Evolutionary conservation across 75 land plant species (phyloP).

Genomic region (Larix kaempferi): DNA sequence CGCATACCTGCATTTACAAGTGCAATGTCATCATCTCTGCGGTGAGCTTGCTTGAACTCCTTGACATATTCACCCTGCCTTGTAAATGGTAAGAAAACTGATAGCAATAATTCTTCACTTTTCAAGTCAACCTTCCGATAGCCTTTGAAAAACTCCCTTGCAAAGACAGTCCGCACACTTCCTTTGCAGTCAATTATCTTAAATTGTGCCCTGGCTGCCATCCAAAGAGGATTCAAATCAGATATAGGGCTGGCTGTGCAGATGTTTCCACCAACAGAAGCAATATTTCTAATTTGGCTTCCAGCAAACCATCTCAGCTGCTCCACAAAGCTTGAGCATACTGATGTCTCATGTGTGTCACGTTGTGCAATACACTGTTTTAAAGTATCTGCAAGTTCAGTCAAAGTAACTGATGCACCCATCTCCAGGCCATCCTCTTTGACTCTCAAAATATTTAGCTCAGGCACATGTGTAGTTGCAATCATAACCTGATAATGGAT

Average conservation of each 20-base stretch:
- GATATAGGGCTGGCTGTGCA: conserved; percentile 99
- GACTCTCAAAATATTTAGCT: conserved; percentile 60
- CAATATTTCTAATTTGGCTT: conserved; percentile 84
- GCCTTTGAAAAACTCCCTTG: conserved; percentile 78
- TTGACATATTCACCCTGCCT: conserved; percentile 83
- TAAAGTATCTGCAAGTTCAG: conserved; percentile 52
- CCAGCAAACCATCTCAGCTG: conserved; percentile 99
- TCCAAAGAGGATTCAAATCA: conserved; percentile 97
- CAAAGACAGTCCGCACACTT: conserved; percentile 45
- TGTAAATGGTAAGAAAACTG: conserved; percentile 88
- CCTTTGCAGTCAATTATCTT: conserved; percentile 51
- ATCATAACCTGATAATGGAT: conserved; percentile 69
- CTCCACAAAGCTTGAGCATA: conserved; percentile 70
- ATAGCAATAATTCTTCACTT: conserved; percentile 64
- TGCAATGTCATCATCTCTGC: conserved; percentile 99
- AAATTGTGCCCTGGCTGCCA: conserved; percentile 84
- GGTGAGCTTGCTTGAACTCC: conserved; percentile 99
- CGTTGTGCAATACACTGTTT: conserved; percentile 36
- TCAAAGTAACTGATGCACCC: conserved; percentile 72
- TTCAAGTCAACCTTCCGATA: conserved; percentile 87
- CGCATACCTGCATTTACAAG: conserved; percentile 98
- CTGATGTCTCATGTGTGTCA: conserved; percentile 58
- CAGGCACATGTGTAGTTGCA: conserved; percentile 72
- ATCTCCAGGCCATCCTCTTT: conserved; percentile 63
- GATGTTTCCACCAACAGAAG: conserved; percentile 96